Conservation (phyloP, 1,284 basidiomycete genomes). For the Hortiboletus rubellus region DNA sequence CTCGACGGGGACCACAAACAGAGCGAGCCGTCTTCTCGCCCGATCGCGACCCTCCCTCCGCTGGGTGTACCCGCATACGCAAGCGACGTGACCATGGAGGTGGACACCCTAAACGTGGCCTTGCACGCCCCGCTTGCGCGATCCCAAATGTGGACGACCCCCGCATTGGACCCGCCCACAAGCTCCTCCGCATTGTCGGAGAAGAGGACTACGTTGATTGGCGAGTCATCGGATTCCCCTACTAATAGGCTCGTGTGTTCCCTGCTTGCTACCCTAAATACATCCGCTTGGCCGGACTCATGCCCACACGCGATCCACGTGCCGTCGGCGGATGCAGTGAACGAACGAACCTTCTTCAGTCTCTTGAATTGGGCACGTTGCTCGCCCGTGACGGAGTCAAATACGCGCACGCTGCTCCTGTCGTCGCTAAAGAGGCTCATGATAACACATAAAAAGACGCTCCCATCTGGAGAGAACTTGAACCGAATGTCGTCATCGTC, state of each 20-base stretch:
- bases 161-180: constrained; percentile 17
- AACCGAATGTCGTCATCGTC: background rate
- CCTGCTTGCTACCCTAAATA: constrained; percentile 9
- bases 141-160: constrained; percentile 22
- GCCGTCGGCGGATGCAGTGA: constrained; percentile 13
- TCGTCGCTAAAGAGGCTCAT: constrained; percentile 2
- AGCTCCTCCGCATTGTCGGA: constrained; percentile 11
- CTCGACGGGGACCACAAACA: constrained; percentile 20
- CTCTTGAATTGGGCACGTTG: constrained; percentile 10
- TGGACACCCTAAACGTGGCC: constrained; percentile 5
- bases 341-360: constrained; percentile 12
- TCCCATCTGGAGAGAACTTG: constrained; percentile 20
- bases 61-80: background rate
- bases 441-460: constrained; percentile 7
- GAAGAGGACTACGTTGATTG: constrained; percentile 8
- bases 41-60: constrained; percentile 10
- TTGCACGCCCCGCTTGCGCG: constrained; percentile 14
- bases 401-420: constrained; percentile 16
- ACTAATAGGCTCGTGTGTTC: background rate
- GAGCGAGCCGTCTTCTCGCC: constrained; percentile 21
- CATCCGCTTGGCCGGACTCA: constrained; percentile 7
- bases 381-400: constrained; percentile 12
- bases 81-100: constrained; percentile 19
- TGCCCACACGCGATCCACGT: constrained; percentile 14
- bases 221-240: background rate